Conservation (phyloP, 176 grass and related monocot genomes). For the Avena sativa region DNA sequence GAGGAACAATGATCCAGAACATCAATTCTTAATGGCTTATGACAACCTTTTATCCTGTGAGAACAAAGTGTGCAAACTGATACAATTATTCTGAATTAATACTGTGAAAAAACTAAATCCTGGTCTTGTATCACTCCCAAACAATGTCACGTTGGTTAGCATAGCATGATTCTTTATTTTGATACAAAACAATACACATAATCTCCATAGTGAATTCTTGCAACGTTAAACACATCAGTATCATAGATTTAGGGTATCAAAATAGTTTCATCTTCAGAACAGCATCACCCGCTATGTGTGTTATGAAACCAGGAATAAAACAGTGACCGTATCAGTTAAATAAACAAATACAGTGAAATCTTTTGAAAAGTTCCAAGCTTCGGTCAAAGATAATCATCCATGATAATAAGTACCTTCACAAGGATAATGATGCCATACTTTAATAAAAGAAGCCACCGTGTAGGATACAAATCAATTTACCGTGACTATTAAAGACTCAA, state of each 20-base stretch:
- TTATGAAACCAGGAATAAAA: background rate
- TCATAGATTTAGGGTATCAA: background rate
- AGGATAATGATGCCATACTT: background rate
- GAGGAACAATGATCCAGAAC: no score
- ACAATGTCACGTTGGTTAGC: background rate
- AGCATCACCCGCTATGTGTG: background rate
- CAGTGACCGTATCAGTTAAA: background rate
- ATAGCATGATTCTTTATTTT: background rate
- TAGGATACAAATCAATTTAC: background rate
- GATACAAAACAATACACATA: background rate
- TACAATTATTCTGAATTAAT: constrained; percentile 3
- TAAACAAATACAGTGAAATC: no score
- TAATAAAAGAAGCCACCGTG: background rate
- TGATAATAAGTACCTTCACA: background rate
- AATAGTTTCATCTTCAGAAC: background rate
- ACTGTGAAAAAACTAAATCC: background rate
- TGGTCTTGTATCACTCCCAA: background rate
- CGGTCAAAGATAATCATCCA: background rate
- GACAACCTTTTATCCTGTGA: no score
- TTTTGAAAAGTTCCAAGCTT: background rate
- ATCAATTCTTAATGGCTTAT: no score
- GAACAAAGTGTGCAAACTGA: background rate
- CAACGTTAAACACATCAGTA: background rate
- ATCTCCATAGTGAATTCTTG: background rate
- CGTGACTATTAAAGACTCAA: background rate